phyloP scores from a whole-genome alignment of 495 filamentous ascomycete species.

The Penicillium longicatenatum region DNA sequence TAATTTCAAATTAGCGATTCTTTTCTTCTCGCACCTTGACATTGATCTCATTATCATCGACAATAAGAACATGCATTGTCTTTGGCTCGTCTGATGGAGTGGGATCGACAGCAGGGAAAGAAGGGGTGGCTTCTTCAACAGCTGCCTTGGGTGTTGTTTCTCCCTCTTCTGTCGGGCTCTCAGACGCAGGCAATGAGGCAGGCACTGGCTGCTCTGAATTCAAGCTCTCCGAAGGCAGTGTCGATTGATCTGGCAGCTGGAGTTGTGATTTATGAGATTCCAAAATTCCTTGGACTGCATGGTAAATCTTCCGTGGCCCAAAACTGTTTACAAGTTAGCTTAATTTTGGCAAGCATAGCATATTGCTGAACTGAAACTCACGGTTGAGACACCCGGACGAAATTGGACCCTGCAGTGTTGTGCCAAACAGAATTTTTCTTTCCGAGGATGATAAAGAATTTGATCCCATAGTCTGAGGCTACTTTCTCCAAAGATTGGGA shows the following conservation, averaged over 20 bases:
- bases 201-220: neutral
- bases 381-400: slow-evolving; percentile 37
- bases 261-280: slow-evolving; percentile 13
- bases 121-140: neutral
- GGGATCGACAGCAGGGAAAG: neutral
- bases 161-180: neutral
- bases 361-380: slow-evolving; percentile 15
- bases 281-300: slow-evolving; percentile 26
- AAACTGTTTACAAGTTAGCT: slow-evolving; percentile 30
- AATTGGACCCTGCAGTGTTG: slow-evolving; percentile 12
- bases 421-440: slow-evolving; percentile 17
- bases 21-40: slow-evolving; percentile 33
- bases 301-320: slow-evolving; percentile 35
- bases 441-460: slow-evolving; percentile 33
- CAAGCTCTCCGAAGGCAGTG: neutral
- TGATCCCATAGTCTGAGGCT: slow-evolving; percentile 12
- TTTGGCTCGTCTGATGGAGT: neutral
- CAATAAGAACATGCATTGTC: slow-evolving; percentile 40
- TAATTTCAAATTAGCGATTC: neutral
- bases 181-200: neutral
- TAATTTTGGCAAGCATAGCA: neutral
- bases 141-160: neutral
- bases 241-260: neutral
- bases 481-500: slow-evolving; percentile 14
- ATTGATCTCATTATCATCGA: slow-evolving; percentile 55